Conservation (phyloP, 2,329 filamentous ascomycete genomes). For the Dactylellina cionopaga region DNA sequence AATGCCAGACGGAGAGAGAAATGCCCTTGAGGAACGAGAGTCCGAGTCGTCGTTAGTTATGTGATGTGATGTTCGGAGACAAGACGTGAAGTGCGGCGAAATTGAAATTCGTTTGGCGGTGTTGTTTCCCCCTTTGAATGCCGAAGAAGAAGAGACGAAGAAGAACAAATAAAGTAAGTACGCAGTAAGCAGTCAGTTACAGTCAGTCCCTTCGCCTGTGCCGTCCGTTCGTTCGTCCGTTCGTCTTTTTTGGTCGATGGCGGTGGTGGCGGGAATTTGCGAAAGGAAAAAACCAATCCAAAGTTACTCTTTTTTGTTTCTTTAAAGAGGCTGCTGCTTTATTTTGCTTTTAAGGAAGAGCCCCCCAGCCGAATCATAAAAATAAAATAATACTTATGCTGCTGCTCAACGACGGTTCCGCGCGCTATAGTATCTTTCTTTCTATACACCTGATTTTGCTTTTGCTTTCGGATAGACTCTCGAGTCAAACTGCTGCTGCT, state of each 20-base stretch:
- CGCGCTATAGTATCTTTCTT: background rate
- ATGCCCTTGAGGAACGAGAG: constrained; percentile 36
- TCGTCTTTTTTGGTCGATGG: no score
- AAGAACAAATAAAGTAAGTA: no score
- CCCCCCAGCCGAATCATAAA: background rate
- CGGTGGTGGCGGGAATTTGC: constrained; percentile 51
- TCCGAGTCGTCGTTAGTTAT: constrained; percentile 8
- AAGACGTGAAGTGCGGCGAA: constrained; percentile 18
- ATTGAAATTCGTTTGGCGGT: constrained; percentile 19
- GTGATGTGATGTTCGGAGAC: constrained; percentile 33
- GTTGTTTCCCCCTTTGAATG: constrained; percentile 15
- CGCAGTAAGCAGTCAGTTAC: no score
- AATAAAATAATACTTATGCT: background rate
- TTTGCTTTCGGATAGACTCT: constrained; percentile 35
- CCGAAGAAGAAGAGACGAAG: no score
- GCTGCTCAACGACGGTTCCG: background rate
- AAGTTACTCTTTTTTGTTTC: no score
- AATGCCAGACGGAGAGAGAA: constrained; percentile 32
- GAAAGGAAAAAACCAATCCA: constrained; percentile 14
- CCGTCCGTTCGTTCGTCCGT: no score
- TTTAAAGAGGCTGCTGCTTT: background rate
- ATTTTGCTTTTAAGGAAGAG: background rate
- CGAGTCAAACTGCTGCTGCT: constrained; percentile 14
- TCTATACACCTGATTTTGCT: constrained; percentile 4
- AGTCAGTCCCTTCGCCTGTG: no score